Evolutionary conservation across 2,329 filamentous ascomycete species (phyloP).

Genomic region (Monosporascus sp.): DNA sequence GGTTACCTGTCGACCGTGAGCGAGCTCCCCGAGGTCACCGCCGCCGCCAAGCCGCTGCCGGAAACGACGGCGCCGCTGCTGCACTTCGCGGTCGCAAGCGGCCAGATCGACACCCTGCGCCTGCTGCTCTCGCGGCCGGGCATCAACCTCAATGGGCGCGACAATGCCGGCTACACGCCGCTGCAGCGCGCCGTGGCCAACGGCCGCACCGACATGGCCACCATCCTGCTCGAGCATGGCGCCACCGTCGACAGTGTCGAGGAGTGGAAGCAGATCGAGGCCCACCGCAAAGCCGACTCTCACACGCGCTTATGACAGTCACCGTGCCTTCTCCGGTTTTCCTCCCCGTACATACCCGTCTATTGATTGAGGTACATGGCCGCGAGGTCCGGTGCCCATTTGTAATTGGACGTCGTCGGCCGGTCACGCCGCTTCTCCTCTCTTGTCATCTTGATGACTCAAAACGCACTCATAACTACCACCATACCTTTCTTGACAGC

Average conservation of each 20-base stretch:
- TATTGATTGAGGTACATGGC: background rate
- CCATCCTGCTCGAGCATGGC: constrained; percentile 25
- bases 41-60: constrained; percentile 20
- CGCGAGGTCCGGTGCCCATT: too few relatives aligned
- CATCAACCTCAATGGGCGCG: constrained; percentile 24
- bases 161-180: constrained; percentile 25
- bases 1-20: constrained; percentile 4
- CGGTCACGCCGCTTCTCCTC: too few relatives aligned
- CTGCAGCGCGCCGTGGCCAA: constrained; percentile 26
- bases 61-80: constrained; percentile 25
- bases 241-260: constrained; percentile 23
- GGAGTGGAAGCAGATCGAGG: background rate
- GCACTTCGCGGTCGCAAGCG: constrained; percentile 27
- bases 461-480: too few relatives aligned
- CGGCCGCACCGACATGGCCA: constrained; percentile 27
- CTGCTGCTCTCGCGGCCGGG: constrained; percentile 24
- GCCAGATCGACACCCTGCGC: constrained; percentile 23
- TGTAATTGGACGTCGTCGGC: too few relatives aligned
- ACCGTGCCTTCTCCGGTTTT: background rate
- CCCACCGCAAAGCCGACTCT: background rate
- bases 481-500: too few relatives aligned
- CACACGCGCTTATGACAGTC: background rate
- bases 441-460: too few relatives aligned
- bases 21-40: constrained; percentile 18
- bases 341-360: background rate